phyloP scores from a whole-genome alignment of 2,329 filamentous ascomycete species.

The Fonsecaea pugnacius region DNA sequence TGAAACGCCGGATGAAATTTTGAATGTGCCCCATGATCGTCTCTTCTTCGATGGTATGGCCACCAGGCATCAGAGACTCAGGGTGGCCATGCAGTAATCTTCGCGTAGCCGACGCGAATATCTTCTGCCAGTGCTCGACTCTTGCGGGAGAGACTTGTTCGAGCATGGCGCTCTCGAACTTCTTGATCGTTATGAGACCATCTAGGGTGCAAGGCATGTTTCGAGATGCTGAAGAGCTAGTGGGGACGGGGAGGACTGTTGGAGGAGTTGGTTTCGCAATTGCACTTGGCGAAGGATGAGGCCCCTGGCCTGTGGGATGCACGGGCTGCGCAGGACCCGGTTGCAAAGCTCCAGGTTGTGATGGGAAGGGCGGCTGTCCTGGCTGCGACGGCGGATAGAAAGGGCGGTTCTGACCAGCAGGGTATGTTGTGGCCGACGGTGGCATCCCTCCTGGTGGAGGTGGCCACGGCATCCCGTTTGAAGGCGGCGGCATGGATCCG shows the following conservation, averaged over 20 bases:
- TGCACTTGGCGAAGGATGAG: conserved; percentile 24
- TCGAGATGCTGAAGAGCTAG: conserved; percentile 30
- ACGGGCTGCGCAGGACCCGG: conserved; percentile 17
- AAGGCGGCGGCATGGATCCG: conserved; percentile 33
- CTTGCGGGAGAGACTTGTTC: conserved; percentile 30
- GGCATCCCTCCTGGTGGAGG: conserved; percentile 25
- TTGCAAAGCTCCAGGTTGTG: conserved; percentile 17
- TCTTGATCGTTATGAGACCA: conserved; percentile 30
- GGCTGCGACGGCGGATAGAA: conserved; percentile 25
- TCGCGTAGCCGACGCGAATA: conserved; percentile 35
- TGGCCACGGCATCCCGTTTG: conserved; percentile 36
- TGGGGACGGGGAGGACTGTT: conserved; percentile 14
- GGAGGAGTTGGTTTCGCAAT: conserved; percentile 10
- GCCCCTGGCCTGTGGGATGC: conserved; percentile 21
- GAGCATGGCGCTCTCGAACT: conserved; percentile 34
- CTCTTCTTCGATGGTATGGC: conserved; percentile 34
- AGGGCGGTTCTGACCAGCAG: conserved; percentile 20
- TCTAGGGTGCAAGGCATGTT: conserved; percentile 36
- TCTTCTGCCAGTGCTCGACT: conserved; percentile 30
- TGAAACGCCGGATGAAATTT: conserved; percentile 33
- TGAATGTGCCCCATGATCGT: conserved; percentile 35
- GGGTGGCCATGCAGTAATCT: conserved; percentile 34
- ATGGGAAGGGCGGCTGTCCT: conserved; percentile 20
- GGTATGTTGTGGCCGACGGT: conserved; percentile 16
- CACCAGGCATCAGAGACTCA: conserved; percentile 28